Evolutionary conservation across 116 monocot genomes (phyloP).

Genomic region (Dioscorea cayenensis): DNA sequence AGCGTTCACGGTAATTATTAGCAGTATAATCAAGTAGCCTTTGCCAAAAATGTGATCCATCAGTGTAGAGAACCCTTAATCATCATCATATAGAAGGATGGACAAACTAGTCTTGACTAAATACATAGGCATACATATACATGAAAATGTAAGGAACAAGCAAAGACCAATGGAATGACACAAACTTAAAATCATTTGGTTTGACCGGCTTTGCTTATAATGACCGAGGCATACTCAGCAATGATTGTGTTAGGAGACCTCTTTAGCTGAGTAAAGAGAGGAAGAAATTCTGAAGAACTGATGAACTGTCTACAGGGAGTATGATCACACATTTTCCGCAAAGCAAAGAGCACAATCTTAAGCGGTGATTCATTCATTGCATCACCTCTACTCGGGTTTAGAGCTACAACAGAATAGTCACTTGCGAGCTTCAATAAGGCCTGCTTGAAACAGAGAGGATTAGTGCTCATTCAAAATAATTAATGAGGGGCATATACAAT

Average conservation of each 20-base stretch:
- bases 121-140: not conserved
- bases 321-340: slow-evolving; percentile 94
- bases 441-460: slow-evolving; percentile 23
- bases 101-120: no score
- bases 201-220: slow-evolving; percentile 43
- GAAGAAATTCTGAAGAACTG: slow-evolving; percentile 58
- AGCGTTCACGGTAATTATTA: no score
- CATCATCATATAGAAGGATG: no score
- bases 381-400: slow-evolving; percentile 71
- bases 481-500: no score
- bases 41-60: no score
- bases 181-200: not conserved
- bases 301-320: slow-evolving; percentile 58
- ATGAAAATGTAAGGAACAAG: not conserved
- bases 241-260: slow-evolving; percentile 54
- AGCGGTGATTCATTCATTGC: slow-evolving; percentile 66
- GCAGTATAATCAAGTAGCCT: no score
- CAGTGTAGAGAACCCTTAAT: no score
- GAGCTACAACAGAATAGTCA: slow-evolving; percentile 47
- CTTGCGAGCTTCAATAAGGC: slow-evolving; percentile 71
- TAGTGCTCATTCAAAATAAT: no score
- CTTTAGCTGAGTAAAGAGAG: slow-evolving; percentile 44
- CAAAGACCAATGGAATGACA: not conserved
- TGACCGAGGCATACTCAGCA: slow-evolving; percentile 51
- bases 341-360: slow-evolving; percentile 63